Base-by-base conservation (phyloP, 140 eudicot species). In the Erigeron philadelphicus region DNA sequence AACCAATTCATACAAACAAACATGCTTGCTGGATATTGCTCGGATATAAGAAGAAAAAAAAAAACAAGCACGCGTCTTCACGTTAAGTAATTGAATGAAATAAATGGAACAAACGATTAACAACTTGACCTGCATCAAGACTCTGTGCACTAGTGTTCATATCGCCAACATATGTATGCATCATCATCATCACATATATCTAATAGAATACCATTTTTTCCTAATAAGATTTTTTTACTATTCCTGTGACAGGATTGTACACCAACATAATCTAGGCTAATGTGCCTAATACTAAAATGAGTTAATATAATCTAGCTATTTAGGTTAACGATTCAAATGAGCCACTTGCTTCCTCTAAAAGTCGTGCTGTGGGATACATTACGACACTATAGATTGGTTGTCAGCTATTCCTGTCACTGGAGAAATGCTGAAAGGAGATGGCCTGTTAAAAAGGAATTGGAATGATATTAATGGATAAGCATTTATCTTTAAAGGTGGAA, bases 401-500 rank as follows among this genome's bases (percentile, higher is more conserved):
- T 70, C 72, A 63, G 41, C 71, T 23, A 46, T 64, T 46, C 57
- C 77, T 49, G 62, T 64, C 42, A 57, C 49, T 38, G 12, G 60
- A 61, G 61, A 63, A 42, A 21, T 35, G 77, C 67, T 68, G 43
- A 77, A 70, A 77, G 41, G 64, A 77, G 6, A 55, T 48, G 64
- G 68, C 73, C 81, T 77, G 77, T 17, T 18, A 21, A 71, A 63
- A 70, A 17, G 7, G 46, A 54, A 48, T 11, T 54, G 46, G 45
- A 41, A 1, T 1, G 59, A 53, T 21, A 63, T 5, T 60, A 25
- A 11, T 45, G 7, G 31, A 25, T 8, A 46, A 70, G 54, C 17
- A 11, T 40, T 63, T 18, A 52, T 70, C 61, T 69, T 62, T 11
- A 65, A 13, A 16, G 44, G 23, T 56, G 40, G 19, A 58, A 40